Conservation (phyloP, 108 stramenopile species). For the Poteriospumella lacustris region DNA sequence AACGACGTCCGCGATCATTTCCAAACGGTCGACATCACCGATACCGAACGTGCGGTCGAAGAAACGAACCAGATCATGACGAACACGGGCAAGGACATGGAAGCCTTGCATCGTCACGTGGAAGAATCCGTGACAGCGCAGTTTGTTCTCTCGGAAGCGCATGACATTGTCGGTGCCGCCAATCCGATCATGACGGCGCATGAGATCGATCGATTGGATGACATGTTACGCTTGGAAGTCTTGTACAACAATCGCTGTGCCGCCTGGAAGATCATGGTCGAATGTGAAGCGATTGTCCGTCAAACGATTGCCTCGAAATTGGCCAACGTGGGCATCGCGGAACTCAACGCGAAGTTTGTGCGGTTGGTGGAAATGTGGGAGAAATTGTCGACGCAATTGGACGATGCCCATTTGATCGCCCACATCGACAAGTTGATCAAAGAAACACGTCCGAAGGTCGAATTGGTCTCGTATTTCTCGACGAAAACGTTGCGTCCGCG, state of each 20-base stretch:
- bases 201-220: background rate
- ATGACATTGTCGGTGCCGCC: slow-evolving; percentile 27
- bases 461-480: background rate
- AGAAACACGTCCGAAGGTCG: background rate
- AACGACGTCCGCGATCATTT: background rate
- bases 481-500: background rate
- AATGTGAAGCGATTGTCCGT: background rate
- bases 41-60: background rate
- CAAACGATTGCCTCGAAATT: background rate
- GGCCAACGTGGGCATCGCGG: background rate
- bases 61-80: background rate
- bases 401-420: background rate
- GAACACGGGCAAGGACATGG: background rate
- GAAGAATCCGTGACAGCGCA: background rate
- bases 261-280: background rate
- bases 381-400: background rate
- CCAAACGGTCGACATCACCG: background rate
- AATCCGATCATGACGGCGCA: background rate
- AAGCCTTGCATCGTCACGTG: background rate
- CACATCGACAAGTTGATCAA: background rate
- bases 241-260: background rate
- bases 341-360: background rate
- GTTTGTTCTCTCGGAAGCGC: background rate
- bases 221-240: background rate
- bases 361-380: background rate